A percentile compares a stretch with the other conserved stretches of the same genome.
phyloP scores from a whole-genome alignment of 768 basidiomycete species.

The Neoboletus subvelutipes region DNA sequence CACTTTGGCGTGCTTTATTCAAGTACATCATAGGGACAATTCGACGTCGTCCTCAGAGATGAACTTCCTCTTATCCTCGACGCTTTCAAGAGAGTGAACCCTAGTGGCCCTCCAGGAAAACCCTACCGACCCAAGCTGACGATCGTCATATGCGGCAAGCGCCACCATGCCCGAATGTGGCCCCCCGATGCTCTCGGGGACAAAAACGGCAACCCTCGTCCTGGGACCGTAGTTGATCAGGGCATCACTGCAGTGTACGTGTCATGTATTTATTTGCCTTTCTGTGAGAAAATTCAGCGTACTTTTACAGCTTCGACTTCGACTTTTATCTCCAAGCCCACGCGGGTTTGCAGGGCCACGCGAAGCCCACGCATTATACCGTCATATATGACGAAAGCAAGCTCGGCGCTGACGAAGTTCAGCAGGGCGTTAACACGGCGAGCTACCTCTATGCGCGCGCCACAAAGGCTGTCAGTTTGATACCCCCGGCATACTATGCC shows the following conservation, averaged over 20 bases:
- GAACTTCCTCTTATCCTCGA: slow-evolving; percentile 63
- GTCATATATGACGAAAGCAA: slow-evolving; percentile 77
- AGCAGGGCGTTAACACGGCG: slow-evolving; percentile 65
- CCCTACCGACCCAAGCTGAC: slow-evolving; percentile 63
- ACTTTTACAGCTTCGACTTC: slow-evolving; percentile 51
- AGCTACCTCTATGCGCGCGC: slow-evolving; percentile 81
- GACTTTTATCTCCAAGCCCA: slow-evolving; percentile 76
- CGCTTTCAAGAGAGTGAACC: slow-evolving; percentile 50
- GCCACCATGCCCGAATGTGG: slow-evolving; percentile 57
- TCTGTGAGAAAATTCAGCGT: background rate
- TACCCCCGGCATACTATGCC: slow-evolving; percentile 80
- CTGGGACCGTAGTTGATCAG: slow-evolving; percentile 79
- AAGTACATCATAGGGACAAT: background rate
- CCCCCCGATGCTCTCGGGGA: slow-evolving; percentile 52
- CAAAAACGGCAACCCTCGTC: slow-evolving; percentile 71
- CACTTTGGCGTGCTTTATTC: background rate
- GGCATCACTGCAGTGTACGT: slow-evolving; percentile 70
- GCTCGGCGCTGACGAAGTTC: slow-evolving; percentile 68
- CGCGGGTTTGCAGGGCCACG: slow-evolving; percentile 68
- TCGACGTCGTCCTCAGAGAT: slow-evolving; percentile 32
- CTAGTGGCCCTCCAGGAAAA: slow-evolving; percentile 40
- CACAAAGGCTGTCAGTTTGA: slow-evolving; percentile 78
- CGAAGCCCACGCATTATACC: slow-evolving; percentile 74
- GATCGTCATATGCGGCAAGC: slow-evolving; percentile 81
- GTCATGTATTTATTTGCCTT: background rate